Evolutionary conservation across 2,329 filamentous ascomycete genomes (phyloP).

Genomic region (Thielaviopsis musarum): DNA sequence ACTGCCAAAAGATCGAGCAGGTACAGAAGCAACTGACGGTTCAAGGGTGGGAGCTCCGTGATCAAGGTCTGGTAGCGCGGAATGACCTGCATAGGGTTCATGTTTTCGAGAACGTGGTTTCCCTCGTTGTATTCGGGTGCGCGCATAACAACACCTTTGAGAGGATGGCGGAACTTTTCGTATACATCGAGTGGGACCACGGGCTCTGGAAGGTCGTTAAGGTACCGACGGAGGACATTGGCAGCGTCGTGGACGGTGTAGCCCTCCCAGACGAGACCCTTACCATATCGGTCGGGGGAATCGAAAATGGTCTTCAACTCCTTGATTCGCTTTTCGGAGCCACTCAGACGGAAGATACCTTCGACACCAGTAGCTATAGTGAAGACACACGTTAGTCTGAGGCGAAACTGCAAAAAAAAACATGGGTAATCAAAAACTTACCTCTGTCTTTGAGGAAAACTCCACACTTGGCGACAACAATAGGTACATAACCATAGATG

Average conservation of each 20-base stretch:
- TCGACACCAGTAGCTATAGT: constrained; percentile 72
- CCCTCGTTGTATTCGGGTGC: constrained; percentile 53
- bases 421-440: constrained; percentile 26
- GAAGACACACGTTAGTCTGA: background rate
- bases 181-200: constrained; percentile 93
- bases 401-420: background rate
- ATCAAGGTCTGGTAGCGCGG: constrained; percentile 75
- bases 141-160: constrained; percentile 55
- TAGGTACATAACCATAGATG: constrained; percentile 96
- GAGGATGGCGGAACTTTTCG: constrained; percentile 71
- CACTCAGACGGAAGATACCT: constrained; percentile 89
- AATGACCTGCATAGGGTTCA: constrained; percentile 54
- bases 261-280: constrained; percentile 90
- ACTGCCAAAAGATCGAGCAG: constrained; percentile 91
- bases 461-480: constrained; percentile 95
- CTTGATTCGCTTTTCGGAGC: constrained; percentile 96
- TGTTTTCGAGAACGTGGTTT: constrained; percentile 50
- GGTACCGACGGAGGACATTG: constrained; percentile 85
- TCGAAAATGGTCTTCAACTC: constrained; percentile 85
- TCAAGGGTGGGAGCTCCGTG: constrained; percentile 79
- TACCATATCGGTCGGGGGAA: constrained; percentile 87
- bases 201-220: constrained; percentile 90
- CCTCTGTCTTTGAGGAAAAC: constrained; percentile 97
- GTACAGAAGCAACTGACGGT: constrained; percentile 85
- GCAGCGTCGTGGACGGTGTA: constrained; percentile 98